phyloP scores from a whole-genome alignment of 2,329 filamentous ascomycete species.

The Dissoconium aciculare region DNA sequence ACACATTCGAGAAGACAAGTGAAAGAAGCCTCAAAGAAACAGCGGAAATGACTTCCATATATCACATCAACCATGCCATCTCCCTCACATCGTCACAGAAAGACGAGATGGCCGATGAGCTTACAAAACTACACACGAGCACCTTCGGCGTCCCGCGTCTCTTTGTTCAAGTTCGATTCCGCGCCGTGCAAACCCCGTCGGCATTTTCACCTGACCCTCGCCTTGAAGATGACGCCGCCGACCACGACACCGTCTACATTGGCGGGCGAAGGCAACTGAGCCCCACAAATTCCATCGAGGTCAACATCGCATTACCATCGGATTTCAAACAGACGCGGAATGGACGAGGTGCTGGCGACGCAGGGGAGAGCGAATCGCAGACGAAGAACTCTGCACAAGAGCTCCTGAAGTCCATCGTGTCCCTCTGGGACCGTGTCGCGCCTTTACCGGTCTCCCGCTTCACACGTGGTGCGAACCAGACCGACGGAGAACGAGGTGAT shows the following conservation, averaged over 20 bases:
- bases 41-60: slow-evolving; percentile 30
- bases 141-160: slow-evolving; percentile 29
- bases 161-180: slow-evolving; percentile 33
- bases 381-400: no score
- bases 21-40: no score
- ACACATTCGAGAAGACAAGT: no score
- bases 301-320: slow-evolving; percentile 20
- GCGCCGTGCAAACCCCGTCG: slow-evolving; percentile 12
- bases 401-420: slow-evolving; percentile 14
- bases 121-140: slow-evolving; percentile 29
- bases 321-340: slow-evolving; percentile 22
- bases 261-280: slow-evolving; percentile 22
- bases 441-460: no score
- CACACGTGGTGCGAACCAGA: no score
- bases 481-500: no score
- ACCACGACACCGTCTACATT: slow-evolving; percentile 18
- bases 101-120: slow-evolving; percentile 25
- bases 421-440: slow-evolving; percentile 20
- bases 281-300: slow-evolving; percentile 22
- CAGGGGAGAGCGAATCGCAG: no score
- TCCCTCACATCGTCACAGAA: slow-evolving; percentile 23
- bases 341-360: no score
- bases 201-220: no score
- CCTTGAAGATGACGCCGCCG: slow-evolving; percentile 2
- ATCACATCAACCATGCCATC: slow-evolving; percentile 29